Evolutionary conservation across 345 rosid genomes (phyloP).

Genomic region (Geranium brycei): DNA sequence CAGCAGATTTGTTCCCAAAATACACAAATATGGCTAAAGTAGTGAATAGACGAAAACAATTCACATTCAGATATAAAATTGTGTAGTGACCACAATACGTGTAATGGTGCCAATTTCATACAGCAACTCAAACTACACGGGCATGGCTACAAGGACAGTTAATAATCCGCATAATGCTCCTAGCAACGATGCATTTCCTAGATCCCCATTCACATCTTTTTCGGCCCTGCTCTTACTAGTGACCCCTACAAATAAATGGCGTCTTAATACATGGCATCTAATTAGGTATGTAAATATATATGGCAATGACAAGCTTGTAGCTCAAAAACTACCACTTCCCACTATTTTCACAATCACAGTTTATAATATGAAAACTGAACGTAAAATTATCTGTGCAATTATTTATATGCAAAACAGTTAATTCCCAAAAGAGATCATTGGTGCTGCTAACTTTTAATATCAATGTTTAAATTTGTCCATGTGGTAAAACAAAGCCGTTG

Average conservation of each 20-base stretch:
- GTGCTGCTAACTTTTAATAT: too few relatives aligned
- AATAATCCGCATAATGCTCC: neutral
- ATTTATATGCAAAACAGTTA: too few relatives aligned
- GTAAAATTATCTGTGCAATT: too few relatives aligned
- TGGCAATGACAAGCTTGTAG: too few relatives aligned
- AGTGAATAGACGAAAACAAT: neutral
- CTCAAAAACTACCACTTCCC: too few relatives aligned
- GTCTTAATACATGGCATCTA: neutral
- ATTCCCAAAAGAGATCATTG: too few relatives aligned
- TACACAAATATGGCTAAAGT: neutral
- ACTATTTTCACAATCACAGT: neutral
- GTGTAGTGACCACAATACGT: neutral
- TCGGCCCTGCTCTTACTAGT: neutral
- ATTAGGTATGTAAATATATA: too few relatives aligned
- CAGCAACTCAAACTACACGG: neutral
- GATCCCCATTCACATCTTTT: neutral
- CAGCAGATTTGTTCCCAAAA: neutral
- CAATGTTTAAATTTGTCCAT: too few relatives aligned
- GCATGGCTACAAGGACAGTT: neutral
- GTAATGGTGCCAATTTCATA: too few relatives aligned
- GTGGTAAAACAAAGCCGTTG: too few relatives aligned
- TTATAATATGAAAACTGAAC: too few relatives aligned
- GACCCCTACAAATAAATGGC: neutral
- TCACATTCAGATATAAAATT: neutral
- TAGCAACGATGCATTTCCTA: too few relatives aligned